Base-by-base conservation (phyloP, 257 asterid species). In the Paraleonurus japonicus region DNA sequence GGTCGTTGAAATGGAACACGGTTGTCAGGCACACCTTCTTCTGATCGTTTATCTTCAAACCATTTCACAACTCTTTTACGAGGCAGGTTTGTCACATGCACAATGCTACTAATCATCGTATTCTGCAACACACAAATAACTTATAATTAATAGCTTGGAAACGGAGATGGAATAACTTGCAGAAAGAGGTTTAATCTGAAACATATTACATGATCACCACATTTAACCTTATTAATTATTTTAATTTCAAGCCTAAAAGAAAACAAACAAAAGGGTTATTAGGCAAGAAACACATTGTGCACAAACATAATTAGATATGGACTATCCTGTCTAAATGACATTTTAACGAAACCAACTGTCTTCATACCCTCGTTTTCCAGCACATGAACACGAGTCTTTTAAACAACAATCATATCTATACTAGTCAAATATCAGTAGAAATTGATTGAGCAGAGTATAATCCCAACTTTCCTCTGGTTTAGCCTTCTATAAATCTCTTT, bases 31-130 rank as follows among this genome's bases (percentile, higher is more conserved):
- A 87, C 86, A 11, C 96, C 98, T 27, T 88, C 98, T 78, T 86
- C 97, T 12, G 81, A 77, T 51, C 99, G 84, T 76, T 78, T 92
- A 77, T 95, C 98, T 84, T 95, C 96, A 1, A 95, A 92, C 99
- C 96, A 94, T 75, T 94, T 89, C 83, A 94, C 85, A 1, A 94
- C 96, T 81, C 74, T 86, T 72, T 79, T 89, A 33, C 90, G 89
- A 2, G 99, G 98, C 76, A 95, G 86, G 80, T 88, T 92, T 13
- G 95, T 89, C 71, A 88, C 89, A 50, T 92, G 96, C 71, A 92
- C 96, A 10, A 89, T 88, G 89, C 92, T 91, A 85, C 95, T 85
- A 30, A 94, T 64, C 90, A 89, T 89, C 32, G 96, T 84, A 72
- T 94, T 91, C 98, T 94, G 92, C 76, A 80, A 5, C 11, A 13